A percentile compares a stretch with the other conserved stretches of the same genome.
Conservation (phyloP, 495 filamentous ascomycete species). For the Penicillium nucicola region DNA sequence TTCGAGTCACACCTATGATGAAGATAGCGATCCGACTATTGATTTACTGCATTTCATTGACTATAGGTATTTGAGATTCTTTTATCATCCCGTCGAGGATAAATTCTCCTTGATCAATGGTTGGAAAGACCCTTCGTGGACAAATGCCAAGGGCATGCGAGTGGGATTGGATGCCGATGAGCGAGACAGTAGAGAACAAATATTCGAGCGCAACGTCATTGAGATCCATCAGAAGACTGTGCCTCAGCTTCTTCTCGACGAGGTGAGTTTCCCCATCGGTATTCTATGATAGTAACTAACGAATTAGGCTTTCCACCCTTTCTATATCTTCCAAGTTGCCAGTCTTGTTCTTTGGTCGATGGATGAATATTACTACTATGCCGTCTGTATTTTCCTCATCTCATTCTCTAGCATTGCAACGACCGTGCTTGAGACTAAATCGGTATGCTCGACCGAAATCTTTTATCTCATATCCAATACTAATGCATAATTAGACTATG, state of each 20-base stretch:
- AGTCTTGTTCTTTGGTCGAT: slow-evolving; percentile 93
- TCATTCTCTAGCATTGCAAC: slow-evolving; percentile 87
- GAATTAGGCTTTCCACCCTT: slow-evolving; percentile 83
- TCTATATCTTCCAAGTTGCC: slow-evolving; percentile 97
- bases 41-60: slow-evolving; percentile 69
- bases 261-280: slow-evolving; percentile 52
- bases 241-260: slow-evolving; percentile 81
- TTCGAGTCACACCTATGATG: slow-evolving; percentile 58
- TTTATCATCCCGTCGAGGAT: slow-evolving; percentile 82
- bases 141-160: slow-evolving; percentile 69
- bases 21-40: slow-evolving; percentile 82
- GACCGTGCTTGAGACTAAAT: slow-evolving; percentile 84
- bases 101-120: slow-evolving; percentile 80
- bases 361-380: slow-evolving; percentile 97
- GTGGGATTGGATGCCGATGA: slow-evolving; percentile 87
- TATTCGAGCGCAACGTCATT: slow-evolving; percentile 87
- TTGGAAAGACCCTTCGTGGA: slow-evolving; percentile 94
- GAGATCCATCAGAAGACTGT: slow-evolving; percentile 86
- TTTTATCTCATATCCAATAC: slow-evolving; percentile 12
- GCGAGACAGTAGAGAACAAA: slow-evolving; percentile 73
- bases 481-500: slow-evolving; percentile 67
- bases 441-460: slow-evolving; percentile 48
- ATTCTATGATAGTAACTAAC: slow-evolving; percentile 14
- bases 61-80: slow-evolving; percentile 92
- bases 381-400: slow-evolving; percentile 91